A percentile compares a stretch with the other conserved stretches of the same genome.
These are phyloP conservation scores for Centella asiatica DNA, from an alignment of 129 eudicot genomes.

Conservation along the genomic window DNA sequence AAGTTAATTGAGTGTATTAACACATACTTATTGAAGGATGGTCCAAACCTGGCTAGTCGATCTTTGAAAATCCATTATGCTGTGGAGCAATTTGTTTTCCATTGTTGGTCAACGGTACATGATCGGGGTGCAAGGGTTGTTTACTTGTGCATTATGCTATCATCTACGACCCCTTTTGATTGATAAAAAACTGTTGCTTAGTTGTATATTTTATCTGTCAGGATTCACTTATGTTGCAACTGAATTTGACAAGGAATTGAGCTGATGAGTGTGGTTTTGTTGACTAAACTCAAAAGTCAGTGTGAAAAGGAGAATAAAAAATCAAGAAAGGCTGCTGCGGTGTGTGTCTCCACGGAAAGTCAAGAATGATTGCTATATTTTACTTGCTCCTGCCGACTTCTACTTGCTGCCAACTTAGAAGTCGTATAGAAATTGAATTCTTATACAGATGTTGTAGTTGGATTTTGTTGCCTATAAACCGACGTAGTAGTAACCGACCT, in stretches of 20 bases:
- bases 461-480: too few species aligned
- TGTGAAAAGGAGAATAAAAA: too few species aligned
- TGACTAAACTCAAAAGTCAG: too few species aligned
- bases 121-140: constrained; percentile 76
- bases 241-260: constrained; percentile 64
- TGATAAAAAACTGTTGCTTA: constrained; percentile 1
- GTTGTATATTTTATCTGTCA: neutral
- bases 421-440: too few species aligned
- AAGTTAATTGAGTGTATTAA: constrained; percentile 82
- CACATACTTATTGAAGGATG: constrained; percentile 71
- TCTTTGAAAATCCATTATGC: constrained; percentile 77
- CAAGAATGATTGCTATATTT: too few species aligned
- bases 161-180: neutral
- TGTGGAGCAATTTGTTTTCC: constrained; percentile 56
- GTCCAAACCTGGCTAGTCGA: constrained; percentile 70
- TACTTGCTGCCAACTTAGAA: too few species aligned
- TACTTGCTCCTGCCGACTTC: too few species aligned
- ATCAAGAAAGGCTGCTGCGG: too few species aligned
- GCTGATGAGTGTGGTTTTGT: constrained; percentile 54
- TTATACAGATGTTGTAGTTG: too few species aligned
- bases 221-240: constrained; percentile 82
- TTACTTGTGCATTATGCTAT: neutral
- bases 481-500: too few species aligned
- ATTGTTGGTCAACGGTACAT: constrained; percentile 62
- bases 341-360: too few species aligned